Evolutionary conservation across 2,329 filamentous ascomycete genomes (phyloP).

Genomic region (Orbilia quercus): DNA sequence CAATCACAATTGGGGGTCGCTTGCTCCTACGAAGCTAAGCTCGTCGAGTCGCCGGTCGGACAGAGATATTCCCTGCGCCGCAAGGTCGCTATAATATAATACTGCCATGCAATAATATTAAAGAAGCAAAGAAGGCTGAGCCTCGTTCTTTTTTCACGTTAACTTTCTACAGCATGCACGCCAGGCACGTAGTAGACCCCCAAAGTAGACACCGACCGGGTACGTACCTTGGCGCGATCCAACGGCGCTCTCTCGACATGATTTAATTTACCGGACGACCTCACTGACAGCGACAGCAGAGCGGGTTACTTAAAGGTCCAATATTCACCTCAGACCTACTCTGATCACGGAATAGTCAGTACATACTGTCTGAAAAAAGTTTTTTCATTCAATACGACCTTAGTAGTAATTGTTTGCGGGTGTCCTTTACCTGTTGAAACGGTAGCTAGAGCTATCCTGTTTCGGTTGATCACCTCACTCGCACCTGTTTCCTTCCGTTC

Average conservation of each 20-base stretch:
- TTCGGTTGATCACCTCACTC: constrained; percentile 23
- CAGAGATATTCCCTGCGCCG: neutral
- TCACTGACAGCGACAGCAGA: too few species aligned
- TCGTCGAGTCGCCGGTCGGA: constrained; percentile 9
- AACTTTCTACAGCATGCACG: too few species aligned
- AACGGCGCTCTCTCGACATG: neutral
- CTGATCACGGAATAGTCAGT: constrained; percentile 6
- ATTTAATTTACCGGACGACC: neutral
- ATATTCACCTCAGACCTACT: neutral
- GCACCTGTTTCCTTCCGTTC: constrained; percentile 13
- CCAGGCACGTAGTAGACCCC: too few species aligned
- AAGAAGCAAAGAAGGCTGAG: neutral
- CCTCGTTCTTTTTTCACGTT: neutral
- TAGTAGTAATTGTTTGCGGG: neutral
- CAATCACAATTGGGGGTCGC: neutral
- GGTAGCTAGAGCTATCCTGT: neutral
- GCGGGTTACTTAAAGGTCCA: constrained; percentile 10
- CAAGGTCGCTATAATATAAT: neutral
- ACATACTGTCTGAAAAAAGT: neutral
- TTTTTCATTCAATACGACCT: neutral
- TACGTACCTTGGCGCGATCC: too few species aligned
- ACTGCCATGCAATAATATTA: neutral
- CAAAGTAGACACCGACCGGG: too few species aligned
- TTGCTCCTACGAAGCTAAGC: neutral
- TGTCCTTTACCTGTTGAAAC: neutral